Percentiles rank a stretch among this genome's conserved stretches.
phyloP scores from a whole-genome alignment of 2,329 filamentous ascomycete species.

The Rhynchosporium agropyri region DNA sequence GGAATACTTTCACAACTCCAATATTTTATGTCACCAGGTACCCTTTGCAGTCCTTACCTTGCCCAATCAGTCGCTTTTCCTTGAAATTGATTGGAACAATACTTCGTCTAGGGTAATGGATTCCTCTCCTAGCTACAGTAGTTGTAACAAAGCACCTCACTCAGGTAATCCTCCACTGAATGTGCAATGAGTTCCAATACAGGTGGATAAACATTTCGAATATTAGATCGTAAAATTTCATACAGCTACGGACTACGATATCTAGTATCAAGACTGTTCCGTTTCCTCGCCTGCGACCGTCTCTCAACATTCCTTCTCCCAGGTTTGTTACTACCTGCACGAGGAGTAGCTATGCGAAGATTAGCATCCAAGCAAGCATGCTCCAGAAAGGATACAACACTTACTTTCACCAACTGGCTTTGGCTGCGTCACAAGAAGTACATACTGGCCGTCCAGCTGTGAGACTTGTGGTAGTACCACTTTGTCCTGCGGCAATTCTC shows the following conservation, averaged over 20 bases:
- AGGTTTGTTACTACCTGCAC: not conserved
- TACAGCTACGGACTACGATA: conserved; percentile 3
- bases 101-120: no score
- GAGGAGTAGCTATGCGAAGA: not conserved
- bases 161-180: no score
- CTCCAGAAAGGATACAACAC: not conserved
- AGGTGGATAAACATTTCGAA: not conserved
- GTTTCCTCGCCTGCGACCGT: not conserved
- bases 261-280: not conserved
- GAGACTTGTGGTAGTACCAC: conserved; percentile 22
- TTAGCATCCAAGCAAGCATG: not conserved
- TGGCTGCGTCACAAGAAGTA: conserved; percentile 26
- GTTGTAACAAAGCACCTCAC: no score
- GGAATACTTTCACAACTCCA: no score
- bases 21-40: no score
- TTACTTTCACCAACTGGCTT: conserved; percentile 28
- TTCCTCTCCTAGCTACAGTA: no score
- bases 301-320: not conserved
- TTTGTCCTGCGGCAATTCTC: conserved; percentile 28
- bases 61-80: no score
- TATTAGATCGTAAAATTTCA: not conserved
- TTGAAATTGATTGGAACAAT: no score
- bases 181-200: no score
- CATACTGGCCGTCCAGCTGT: conserved; percentile 31
- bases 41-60: no score